phyloP scores from a whole-genome alignment of 2,329 filamentous ascomycete species.

The Claviceps pazoutovae region DNA sequence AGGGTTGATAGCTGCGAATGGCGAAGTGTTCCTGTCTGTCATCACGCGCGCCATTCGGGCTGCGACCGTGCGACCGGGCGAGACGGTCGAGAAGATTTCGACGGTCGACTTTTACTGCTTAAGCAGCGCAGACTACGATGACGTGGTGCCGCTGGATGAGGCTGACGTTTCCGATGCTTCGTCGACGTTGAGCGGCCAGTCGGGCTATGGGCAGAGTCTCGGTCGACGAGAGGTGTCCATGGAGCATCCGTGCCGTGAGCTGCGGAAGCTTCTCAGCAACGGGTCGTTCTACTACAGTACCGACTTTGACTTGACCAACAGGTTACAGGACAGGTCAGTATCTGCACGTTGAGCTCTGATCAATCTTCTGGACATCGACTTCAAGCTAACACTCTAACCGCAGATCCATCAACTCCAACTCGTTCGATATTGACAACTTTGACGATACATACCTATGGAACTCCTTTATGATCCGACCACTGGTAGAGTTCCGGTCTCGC shows the following conservation, averaged over 20 bases:
- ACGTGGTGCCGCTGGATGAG: conserved; percentile 48
- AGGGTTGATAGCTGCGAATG: conserved; percentile 69
- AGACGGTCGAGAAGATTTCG: conserved; percentile 77
- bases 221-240: conserved; percentile 55
- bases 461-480: conserved; percentile 90
- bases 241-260: conserved; percentile 78
- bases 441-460: conserved; percentile 95
- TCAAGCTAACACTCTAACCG: background rate
- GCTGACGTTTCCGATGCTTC: conserved; percentile 32
- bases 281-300: conserved; percentile 96
- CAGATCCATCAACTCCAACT: conserved; percentile 59
- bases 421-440: conserved; percentile 83
- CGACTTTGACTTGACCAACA: conserved; percentile 93
- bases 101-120: conserved; percentile 88
- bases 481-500: conserved; percentile 77
- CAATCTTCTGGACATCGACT: background rate
- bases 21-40: conserved; percentile 82
- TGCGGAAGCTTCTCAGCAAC: conserved; percentile 85
- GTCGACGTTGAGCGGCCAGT: conserved; percentile 32
- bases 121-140: conserved; percentile 74
- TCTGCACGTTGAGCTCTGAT: background rate
- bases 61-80: conserved; percentile 70
- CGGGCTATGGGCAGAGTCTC: conserved; percentile 26
- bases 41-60: conserved; percentile 68
- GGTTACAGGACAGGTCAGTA: conserved; percentile 68